Evolutionary conservation across 352 stramenopile genomes (phyloP).

Genomic region (Phytopythium delawarense): DNA sequence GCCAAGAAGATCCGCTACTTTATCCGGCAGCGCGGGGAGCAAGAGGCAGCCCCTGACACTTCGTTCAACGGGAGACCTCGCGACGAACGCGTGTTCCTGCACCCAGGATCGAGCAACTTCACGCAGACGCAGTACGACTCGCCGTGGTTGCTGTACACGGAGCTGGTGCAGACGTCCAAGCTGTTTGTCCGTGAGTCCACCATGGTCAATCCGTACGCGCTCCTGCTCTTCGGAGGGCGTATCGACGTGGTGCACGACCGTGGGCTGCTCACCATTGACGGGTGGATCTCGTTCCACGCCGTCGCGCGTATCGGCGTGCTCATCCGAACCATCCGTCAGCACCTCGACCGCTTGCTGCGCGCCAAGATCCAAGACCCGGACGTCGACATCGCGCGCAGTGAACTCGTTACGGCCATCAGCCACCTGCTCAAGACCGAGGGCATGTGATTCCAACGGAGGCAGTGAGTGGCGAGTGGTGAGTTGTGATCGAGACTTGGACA

Average conservation of each 20-base stretch:
- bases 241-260: constrained; percentile 92
- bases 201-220: constrained; percentile 95
- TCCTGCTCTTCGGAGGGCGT: constrained; percentile 97
- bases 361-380: constrained; percentile 93
- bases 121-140: constrained; percentile 91
- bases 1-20: constrained; percentile 94
- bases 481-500: neutral
- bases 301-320: constrained; percentile 94
- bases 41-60: neutral
- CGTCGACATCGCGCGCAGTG: constrained; percentile 87
- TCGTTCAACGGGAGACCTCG: constrained; percentile 22
- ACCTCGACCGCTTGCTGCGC: constrained; percentile 92
- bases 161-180: constrained; percentile 96
- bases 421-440: constrained; percentile 78
- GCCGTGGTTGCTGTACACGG: constrained; percentile 95
- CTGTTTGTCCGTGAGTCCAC: constrained; percentile 95
- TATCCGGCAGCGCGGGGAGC: constrained; percentile 37
- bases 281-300: constrained; percentile 94
- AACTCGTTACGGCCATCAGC: constrained; percentile 80
- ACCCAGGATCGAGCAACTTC: constrained; percentile 93
- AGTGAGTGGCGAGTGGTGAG: neutral
- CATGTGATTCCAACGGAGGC: constrained; percentile 31
- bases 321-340: constrained; percentile 92
- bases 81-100: constrained; percentile 94
- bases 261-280: constrained; percentile 76